Evolutionary conservation across 2,329 filamentous ascomycete species (phyloP), one percentile per base, ranked within the genome.

Genomic region (Aspergillus tubingensis): DNA sequence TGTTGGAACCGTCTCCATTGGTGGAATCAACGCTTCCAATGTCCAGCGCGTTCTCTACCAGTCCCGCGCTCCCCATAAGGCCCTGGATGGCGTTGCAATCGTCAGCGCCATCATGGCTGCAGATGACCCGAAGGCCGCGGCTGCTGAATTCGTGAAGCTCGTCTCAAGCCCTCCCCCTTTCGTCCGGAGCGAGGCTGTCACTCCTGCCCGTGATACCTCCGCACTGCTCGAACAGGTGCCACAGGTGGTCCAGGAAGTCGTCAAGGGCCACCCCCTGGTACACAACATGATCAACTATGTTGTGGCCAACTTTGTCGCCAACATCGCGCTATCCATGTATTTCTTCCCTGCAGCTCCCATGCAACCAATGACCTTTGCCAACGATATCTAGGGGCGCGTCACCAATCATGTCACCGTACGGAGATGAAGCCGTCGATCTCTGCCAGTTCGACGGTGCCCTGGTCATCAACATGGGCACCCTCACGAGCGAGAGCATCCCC

Each of bases 211-310:
- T 19, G 71, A 76, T 19, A 64, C 64, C 17, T 62, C 67, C 17
- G 59, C 65, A 5, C 58, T 81, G 41, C 36, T 77, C 6, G 63
- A 70, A n/a, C 68, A 74, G 27, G 73, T 80, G 4, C 77, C 79
- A 2, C 59, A 68, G 3, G 77, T 90, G 17, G 81, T 96, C 47
- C 80, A 79, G 61, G 81, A 82, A 5, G 84, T 96, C 51, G 85
- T 85, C 5, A 74, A 80, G 2, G 81, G 78, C 47, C 88, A 85
- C 59, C 92, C 93, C 0, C 82, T 98, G 21, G 90, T 90, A 54
- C 94, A 98, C 78, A 97, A 96, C 78, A 98, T 98, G 91, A 98
- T 95, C 56, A 98, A 98, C 74, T 83, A 93, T 55, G 94, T 98
- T 0, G 94, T 97, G 21, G 92, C 96, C 71, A 96, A 97, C 78